Evolutionary conservation across 371 early-diverging fungal species (phyloP).

Genomic region (Mucor lusitanicus): DNA sequence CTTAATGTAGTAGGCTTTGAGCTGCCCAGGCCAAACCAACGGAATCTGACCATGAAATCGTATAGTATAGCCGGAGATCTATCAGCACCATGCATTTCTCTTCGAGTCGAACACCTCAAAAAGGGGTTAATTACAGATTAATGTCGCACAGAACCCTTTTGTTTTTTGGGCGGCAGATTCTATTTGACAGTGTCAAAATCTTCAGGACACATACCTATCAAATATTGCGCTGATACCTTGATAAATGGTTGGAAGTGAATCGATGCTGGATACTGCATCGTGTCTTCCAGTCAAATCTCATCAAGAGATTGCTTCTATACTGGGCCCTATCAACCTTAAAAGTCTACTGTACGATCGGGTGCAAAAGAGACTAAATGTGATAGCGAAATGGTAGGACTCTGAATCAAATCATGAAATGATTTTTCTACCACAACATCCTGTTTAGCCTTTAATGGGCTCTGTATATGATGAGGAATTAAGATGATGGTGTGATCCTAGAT

Average conservation of each 20-base stretch:
- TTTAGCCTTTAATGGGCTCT: background rate
- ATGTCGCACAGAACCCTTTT: constrained; percentile 2
- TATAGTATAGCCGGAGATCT: background rate
- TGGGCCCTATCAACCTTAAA: background rate
- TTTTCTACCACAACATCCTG: background rate
- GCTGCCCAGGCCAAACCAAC: background rate
- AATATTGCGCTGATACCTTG: background rate
- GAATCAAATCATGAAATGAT: background rate
- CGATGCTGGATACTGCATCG: background rate
- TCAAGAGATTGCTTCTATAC: background rate
- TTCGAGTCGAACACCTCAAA: constrained; percentile 2
- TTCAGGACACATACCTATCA: background rate
- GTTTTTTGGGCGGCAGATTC: background rate
- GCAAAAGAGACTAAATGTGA: background rate
- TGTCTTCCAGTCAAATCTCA: background rate
- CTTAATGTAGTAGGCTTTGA: background rate
- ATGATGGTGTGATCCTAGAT: background rate
- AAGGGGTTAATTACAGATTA: background rate
- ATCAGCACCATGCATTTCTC: background rate
- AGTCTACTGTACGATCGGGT: background rate
- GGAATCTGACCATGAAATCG: background rate
- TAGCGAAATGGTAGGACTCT: background rate
- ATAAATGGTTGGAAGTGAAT: background rate
- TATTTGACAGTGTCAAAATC: background rate
- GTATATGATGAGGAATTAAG: background rate